These are phyloP conservation scores for Magnolia sinica DNA, from an alignment of 164 flowering plant genomes.

Conservation along the genomic window DNA sequence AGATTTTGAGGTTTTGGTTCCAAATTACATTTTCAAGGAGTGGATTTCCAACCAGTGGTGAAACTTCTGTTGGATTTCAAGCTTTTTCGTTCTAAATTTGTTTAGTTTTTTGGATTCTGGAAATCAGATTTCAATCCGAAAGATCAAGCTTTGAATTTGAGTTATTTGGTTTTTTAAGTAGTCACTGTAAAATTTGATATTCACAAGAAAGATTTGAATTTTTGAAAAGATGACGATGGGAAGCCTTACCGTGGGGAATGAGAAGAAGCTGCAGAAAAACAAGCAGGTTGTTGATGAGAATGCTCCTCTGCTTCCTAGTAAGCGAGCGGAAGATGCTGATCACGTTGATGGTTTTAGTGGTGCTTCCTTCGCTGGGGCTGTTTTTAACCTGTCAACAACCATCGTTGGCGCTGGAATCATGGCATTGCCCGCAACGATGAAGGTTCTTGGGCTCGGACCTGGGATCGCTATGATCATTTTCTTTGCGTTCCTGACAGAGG, in stretches of 20 bases:
- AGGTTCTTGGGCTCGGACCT: conserved; percentile 71
- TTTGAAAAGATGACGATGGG: conserved; percentile 47
- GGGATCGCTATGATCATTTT: conserved; percentile 65
- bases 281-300: conserved; percentile 53
- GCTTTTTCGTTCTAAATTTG: neutral
- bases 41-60: no score
- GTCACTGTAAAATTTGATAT: neutral
- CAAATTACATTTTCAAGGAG: neutral
- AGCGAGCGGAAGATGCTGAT: conserved; percentile 46
- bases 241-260: conserved; percentile 36
- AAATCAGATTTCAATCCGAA: neutral
- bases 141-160: neutral
- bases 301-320: conserved; percentile 70
- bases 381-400: conserved; percentile 86
- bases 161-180: neutral
- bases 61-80: neutral
- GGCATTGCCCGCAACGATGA: conserved; percentile 98
- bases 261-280: conserved; percentile 34
- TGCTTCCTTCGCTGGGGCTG: conserved; percentile 85
- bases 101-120: neutral
- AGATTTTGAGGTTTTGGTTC: neutral
- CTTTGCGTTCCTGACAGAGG: conserved; percentile 69
- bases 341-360: conserved; percentile 73
- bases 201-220: neutral
- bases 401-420: conserved; percentile 95